A percentile compares a stretch with the other conserved stretches of the same genome.
Conservation (phyloP, 2,329 filamentous ascomycete species). For the Sclerotinia spermophila region DNA sequence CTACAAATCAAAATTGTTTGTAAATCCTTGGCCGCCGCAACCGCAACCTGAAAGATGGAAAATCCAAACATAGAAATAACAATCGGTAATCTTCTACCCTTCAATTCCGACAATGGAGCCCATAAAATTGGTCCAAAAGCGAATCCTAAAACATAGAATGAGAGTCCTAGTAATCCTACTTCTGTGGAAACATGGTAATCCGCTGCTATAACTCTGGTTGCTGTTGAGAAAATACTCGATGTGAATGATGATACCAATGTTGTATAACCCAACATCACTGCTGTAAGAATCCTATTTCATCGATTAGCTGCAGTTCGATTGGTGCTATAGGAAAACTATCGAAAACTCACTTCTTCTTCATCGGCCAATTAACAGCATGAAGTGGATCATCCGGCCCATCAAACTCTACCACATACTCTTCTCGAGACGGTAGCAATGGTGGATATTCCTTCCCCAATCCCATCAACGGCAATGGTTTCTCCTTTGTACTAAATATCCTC, state of each 20-base stretch:
- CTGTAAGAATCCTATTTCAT: slow-evolving; percentile 52
- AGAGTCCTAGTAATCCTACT: slow-evolving; percentile 62
- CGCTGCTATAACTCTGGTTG: slow-evolving; percentile 53
- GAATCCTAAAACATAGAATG: slow-evolving; percentile 68
- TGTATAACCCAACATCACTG: slow-evolving; percentile 67
- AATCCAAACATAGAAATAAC: slow-evolving; percentile 64
- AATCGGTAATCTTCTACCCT: slow-evolving; percentile 61
- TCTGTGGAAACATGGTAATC: slow-evolving; percentile 59
- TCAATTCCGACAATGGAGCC: slow-evolving; percentile 70
- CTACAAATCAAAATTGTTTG: slow-evolving; percentile 67
- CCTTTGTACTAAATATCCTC: slow-evolving; percentile 24
- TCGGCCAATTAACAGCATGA: slow-evolving; percentile 83
- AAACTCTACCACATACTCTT: slow-evolving; percentile 82
- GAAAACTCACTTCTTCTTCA: slow-evolving; percentile 64
- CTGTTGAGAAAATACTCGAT: slow-evolving; percentile 70
- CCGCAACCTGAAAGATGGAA: slow-evolving; percentile 62
- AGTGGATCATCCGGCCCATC: slow-evolving; percentile 78
- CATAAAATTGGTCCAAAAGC: slow-evolving; percentile 69
- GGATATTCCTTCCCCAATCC: slow-evolving; percentile 73
- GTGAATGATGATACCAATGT: slow-evolving; percentile 70
- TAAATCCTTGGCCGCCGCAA: slow-evolving; percentile 63
- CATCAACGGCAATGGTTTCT: slow-evolving; percentile 63
- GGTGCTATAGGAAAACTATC: slow-evolving; percentile 22
- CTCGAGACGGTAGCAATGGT: slow-evolving; percentile 62
- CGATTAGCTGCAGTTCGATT: slow-evolving; percentile 36